Conservation (phyloP, 176 grass and related monocot genomes). For the Bothriochloa decipiens region DNA sequence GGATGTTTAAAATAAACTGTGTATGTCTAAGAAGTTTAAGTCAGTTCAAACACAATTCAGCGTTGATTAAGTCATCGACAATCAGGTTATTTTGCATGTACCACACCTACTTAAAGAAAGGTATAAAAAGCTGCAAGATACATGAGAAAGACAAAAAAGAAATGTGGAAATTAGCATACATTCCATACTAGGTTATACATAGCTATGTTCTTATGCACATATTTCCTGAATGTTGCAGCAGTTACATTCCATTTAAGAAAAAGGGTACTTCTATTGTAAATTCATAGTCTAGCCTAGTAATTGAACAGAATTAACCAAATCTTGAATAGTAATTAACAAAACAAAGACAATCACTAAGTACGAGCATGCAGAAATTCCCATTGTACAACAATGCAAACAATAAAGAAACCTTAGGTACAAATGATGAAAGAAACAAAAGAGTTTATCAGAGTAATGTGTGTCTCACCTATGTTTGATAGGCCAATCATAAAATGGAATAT, state of each 20-base stretch:
- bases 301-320: conserved; percentile 14
- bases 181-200: background rate
- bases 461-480: conserved; percentile 88
- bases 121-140: background rate
- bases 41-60: conserved; percentile 6
- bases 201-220: background rate
- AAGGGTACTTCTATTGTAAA: conserved; percentile 14
- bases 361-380: conserved; percentile 6
- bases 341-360: conserved; percentile 20
- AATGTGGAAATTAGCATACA: background rate
- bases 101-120: conserved; percentile 17
- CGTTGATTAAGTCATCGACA: background rate
- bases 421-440: conserved; percentile 31
- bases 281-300: background rate
- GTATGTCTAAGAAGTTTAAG: conserved; percentile 8
- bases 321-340: conserved; percentile 26
- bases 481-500: conserved; percentile 98
- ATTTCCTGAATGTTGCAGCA: conserved; percentile 3
- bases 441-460: conserved; percentile 28
- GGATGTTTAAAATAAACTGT: conserved; percentile 27
- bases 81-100: conserved; percentile 3
- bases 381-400: conserved; percentile 23
- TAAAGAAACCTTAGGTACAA: conserved; percentile 28
- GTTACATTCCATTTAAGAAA: conserved; percentile 4
- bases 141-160: background rate